Evolutionary conservation across 257 asterid species (phyloP), one percentile per base, ranked within the genome.

Genomic region (Echium plantagineum): DNA sequence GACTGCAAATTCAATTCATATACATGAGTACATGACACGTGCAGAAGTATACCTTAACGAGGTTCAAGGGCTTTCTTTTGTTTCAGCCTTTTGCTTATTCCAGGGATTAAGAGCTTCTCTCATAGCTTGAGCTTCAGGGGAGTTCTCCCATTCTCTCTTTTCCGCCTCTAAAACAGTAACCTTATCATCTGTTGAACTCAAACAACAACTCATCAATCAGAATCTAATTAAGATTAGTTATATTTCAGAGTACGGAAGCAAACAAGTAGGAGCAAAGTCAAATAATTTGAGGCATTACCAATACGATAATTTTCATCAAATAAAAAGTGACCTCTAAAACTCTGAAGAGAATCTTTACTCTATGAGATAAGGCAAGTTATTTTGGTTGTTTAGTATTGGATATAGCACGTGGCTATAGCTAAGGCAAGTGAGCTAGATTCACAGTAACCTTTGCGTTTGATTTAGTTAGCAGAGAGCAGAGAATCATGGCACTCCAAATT

Each of bases 101-200:
- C 96, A 90, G 3, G 98, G 98, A 80, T 87, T 87, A 59, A 90
- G 85, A 80, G 95, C 94, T 2, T 90, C 98, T 79, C 96, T 82
- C 7, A 69, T 57, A 42, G 90, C 97, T 68, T 76, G 85, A 72
- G 95, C 98, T 85, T 91, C 97, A 9, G 93, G 82, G 5, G 84
- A 69, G 46, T 22, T 84, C 72, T 91, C 98, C 86, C 83, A 81
- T 57, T 85, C 93, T 74, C 89, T 78, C 75, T 81, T 91, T 81
- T 91, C 96, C 0, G 94, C 71, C 77, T 88, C 98, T 71, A 91
- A 35, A 65, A 75, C 95, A 28, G 94, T 81, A 60, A 88, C 97
- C 69, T 85, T 88, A 68, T 91, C 98, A 69, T 91, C 98, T 91
- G 87, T 49, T n/a, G 22, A 42, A 61, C 38, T 20, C 57, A 42